Evolutionary conservation across 2,329 filamentous ascomycete genomes (phyloP), one percentile per base, ranked within the genome.

Genomic region (Mariannaea elegans): DNA sequence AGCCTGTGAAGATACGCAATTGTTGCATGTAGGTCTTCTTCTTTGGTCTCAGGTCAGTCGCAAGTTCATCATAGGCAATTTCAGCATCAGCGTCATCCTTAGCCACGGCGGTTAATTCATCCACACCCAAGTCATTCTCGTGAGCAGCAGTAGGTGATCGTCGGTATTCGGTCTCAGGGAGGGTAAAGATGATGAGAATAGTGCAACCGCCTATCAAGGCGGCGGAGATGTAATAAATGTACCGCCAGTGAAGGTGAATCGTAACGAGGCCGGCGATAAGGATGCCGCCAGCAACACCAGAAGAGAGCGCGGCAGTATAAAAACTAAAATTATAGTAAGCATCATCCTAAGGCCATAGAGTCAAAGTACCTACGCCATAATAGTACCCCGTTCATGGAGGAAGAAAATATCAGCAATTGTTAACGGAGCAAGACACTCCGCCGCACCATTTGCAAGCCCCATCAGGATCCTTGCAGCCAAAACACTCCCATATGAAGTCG

Each of bases 341-440:
- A 13, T 8, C 8, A 34, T 3, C 2, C 12, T 13, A 18, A 4
- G 29, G 7, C 3, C 3, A 6, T n/a, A n/a, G 2, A 39, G 19
- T 34, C 32, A 9, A 13, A 12, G 6, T n/a, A 73, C 78, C 64
- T 68, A 79, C 69, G 80, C 77, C 78, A 82, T 84, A 34, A 82
- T 73, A 3, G 75, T 72, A 1, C 81, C 82, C 49, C 84, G 75
- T 63, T 86, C 81, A 61, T 86, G 82, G 21, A 85, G 71, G 67
- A 83, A 85, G 71, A 84, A 85, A 18, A 84, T 70, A 59, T 86
- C 83, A 4, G 80, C 73, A 39, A 84, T 82, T 0, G 80, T 83
- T 19, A 82, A 70, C 0, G 81, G 81, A 1, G 79, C 77, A 34
- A 80, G 49, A 31, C 61, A 64, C 23, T 64, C 61, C 4, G 58